phyloP scores from a whole-genome alignment of 1,284 basidiomycete species.

The Phylloboletellus chloephorus region DNA sequence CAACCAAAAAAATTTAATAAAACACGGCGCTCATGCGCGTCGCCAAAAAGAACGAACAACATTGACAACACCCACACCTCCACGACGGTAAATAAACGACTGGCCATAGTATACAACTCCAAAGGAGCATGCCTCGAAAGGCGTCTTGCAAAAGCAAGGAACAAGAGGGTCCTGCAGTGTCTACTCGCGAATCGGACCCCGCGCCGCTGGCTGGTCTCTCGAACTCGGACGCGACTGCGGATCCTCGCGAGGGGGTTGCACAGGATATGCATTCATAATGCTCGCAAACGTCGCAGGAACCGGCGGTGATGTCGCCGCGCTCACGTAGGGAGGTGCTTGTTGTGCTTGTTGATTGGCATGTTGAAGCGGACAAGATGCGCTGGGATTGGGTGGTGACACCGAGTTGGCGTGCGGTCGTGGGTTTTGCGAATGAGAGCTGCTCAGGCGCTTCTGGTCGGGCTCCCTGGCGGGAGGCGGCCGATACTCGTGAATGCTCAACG shows the following conservation, averaged over 20 bases:
- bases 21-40: not conserved
- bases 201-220: constrained; percentile 16
- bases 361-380: constrained; percentile 5
- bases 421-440: constrained; percentile 12
- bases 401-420: constrained; percentile 16
- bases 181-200: constrained; percentile 13
- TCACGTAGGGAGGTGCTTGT: constrained; percentile 19
- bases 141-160: not conserved
- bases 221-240: constrained; percentile 25
- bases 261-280: constrained; percentile 59
- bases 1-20: constrained; percentile 2
- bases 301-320: constrained; percentile 16
- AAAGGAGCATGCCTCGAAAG: not conserved
- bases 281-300: constrained; percentile 51
- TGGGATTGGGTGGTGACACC: constrained; percentile 14
- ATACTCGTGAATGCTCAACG: constrained; percentile 32
- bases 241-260: constrained; percentile 22
- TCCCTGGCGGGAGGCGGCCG: constrained; percentile 26
- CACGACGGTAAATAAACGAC: constrained; percentile 5
- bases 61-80: too few relatives aligned
- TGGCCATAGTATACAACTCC: not conserved
- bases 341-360: constrained; percentile 3
- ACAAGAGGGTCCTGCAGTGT: not conserved
- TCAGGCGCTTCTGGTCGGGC: constrained; percentile 20
- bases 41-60: constrained; percentile 4